Conservation (phyloP, 1,284 basidiomycete genomes). For the Tilletia setariae region DNA sequence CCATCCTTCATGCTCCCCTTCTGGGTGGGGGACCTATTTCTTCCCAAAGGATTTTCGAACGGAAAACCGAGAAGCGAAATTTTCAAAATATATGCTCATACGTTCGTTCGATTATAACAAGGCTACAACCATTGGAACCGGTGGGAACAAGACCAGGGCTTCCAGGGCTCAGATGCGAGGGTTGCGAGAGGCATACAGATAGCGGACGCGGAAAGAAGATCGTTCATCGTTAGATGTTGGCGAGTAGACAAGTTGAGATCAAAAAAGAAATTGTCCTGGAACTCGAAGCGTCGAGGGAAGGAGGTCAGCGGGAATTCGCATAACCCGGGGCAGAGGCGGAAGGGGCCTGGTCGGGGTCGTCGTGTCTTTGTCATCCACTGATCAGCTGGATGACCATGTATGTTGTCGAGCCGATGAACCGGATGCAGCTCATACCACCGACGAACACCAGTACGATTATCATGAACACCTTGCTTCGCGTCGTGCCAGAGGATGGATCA, state of each 20-base stretch:
- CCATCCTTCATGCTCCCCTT: no score
- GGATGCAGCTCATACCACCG: conserved; percentile 43
- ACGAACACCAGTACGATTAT: conserved; percentile 50
- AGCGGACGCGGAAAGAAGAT: background rate
- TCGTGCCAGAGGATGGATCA: conserved; percentile 29
- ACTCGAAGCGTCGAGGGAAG: background rate
- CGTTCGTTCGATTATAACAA: no score
- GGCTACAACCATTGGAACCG: no score
- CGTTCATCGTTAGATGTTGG: conserved; percentile 3
- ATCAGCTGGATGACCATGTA: conserved; percentile 43
- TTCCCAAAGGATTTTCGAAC: no score
- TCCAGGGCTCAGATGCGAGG: background rate
- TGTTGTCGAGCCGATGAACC: conserved; percentile 43
- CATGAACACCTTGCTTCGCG: conserved; percentile 47
- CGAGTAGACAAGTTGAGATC: background rate
- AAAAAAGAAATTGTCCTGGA: background rate
- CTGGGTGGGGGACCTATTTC: no score
- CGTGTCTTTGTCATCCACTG: conserved; percentile 21
- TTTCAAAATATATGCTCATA: no score
- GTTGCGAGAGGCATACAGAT: background rate
- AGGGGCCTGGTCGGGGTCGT: background rate
- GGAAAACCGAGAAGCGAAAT: no score
- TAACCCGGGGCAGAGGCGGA: background rate
- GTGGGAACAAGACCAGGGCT: no score
- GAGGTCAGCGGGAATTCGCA: background rate